Base-by-base conservation (phyloP, 169 alveolate genomes). In the Cryptosporidium muris region DNA sequence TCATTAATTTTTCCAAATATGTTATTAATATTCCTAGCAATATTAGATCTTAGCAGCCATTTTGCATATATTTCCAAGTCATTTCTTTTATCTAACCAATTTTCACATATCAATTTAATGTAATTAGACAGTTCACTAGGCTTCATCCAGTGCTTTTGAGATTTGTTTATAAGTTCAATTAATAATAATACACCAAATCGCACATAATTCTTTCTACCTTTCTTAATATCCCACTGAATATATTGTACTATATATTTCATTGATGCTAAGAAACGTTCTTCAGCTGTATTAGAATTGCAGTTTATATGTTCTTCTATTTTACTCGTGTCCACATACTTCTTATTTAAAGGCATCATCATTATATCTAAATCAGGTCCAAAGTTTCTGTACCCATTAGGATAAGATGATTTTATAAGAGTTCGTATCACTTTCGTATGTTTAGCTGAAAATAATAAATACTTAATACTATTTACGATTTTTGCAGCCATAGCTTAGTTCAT, bases 301-400 rank as follows among this genome's bases (percentile, higher is more conserved):
- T 60, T 60, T 16, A 74, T 58, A 8, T 64, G 63, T 12, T 74
- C 85, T 40, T 58, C 48, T 58, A 74, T 14, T 45, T 74, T 74
- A 74, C 85, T 74, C 16, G 60, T 64, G 34, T 74, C 85, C 7
- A 74, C 85, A 60, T 74, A 74, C 40, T 74, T 74, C 16, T 74
- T 74, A 58, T 74, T 74, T 47, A 74, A 42, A 9, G 85, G 85
- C 56, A 74, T 49, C 85, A 74, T 74, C 68, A 74, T 49, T 49
- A 58, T 56, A 14, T 74, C 85, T 60, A 74, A 38, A 58, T 74
- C 85, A 3, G 85, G 85, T 2, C 85, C 85, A 16, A 74, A 74
- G 37, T 74, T 74, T 37, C 85, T 54, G 49, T 74, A 74, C 1
- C 85, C 85, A 74, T 74, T 74, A 40, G 85, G 85, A n/a, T 74